Evolutionary conservation across 116 monocot genomes (phyloP), one percentile per base, ranked within the genome.

Genomic region (Papilionanthe hybrid): DNA sequence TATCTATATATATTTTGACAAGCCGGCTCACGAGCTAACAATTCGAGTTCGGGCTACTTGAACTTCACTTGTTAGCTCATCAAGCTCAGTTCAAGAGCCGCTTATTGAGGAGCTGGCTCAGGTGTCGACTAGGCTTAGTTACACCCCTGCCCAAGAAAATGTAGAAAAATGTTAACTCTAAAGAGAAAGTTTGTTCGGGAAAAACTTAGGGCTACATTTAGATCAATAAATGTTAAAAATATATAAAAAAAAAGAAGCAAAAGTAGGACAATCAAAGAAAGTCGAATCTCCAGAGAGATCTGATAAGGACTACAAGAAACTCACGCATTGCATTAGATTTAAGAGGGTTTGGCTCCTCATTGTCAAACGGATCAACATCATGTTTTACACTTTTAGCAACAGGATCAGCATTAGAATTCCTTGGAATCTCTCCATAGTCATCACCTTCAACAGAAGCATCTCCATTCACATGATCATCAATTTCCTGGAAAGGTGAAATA

Each of bases 241-340:
- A 53, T 3, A 53, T 0, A 53, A 53, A 53, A 15, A 15, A 45
- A 45, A 45, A 45, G 7, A 45, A 45, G 45, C 7, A 8, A 10
- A 45, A 45, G 45, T 45, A 45, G 15, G 15, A 15, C 0, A 12
- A 0, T 23, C 1, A 63, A 63, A 63, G n/a, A 8, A 23, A 63
- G 37, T 37, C 37, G 4, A 4, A 4, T 12, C 23, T 23, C 23
- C 23, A 7, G 23, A 63, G 23, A 9, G 63, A 63, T 22, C 11
- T 69, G 32, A 37, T 69, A 37, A 8, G 15, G 5, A 5, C 32
- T 17, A 69, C 1, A 69, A 69, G 63, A 47, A 79, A 81, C 93
- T 84, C 86, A 96, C 96, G 81, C 96, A 94, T 93, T 22, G 96
- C 93, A 80, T 86, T 83, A 60, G 90, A 92, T 80, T 91, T 96